Base-by-base conservation (phyloP, 1,284 basidiomycete genomes). In the Ceratobasidium sp. region DNA sequence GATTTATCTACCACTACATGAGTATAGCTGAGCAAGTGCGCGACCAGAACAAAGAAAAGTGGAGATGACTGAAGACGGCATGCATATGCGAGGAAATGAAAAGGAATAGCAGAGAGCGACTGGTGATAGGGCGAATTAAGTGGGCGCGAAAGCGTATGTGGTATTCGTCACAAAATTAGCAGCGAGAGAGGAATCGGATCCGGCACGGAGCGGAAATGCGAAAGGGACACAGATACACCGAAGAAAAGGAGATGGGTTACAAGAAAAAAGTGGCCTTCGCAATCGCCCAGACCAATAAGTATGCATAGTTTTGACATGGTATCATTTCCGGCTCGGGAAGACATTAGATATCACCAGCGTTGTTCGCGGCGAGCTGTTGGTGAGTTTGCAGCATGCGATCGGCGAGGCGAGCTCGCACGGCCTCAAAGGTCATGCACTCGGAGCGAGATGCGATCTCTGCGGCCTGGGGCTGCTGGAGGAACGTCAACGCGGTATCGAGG, bases 1-100 rank as follows among this genome's bases (percentile, higher is more conserved):
- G 11, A 61, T 43, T 59, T 52, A 40, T 71, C 68, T 71, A 71
- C 68, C 68, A 71, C 40, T 71, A 71, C 68, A 71, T 13, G 68
- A 40, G n/a, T 43, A 49, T 71, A 71, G 49, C 68, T 43, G 40
- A 61, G 19, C 37, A 57, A 43, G 11, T 68, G 44, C 25, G 34
- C 29, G 49, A 57, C 52, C 68, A 44, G 34, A 44, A 61, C 19
- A 43, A 37, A 61, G 44, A 46, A 43, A 22, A 69, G 22, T 44
- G 37, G 32, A 57, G 25, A 29, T 44, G 52, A 37, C 56, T 32
- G 22, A 59, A 59, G 56, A 59, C 25, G 56, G 34, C 6, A 34
- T 32, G 68, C 68, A 71, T 71, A 40, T 40, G n/a, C n/a, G 22
- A 49, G 54, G 56, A 32, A 32, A 49, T 43, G 51, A 37, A 37